Percentiles rank a stretch among this genome's conserved stretches.
Evolutionary conservation across 2,329 filamentous ascomycete genomes (phyloP).

Genomic region (Aspergillus pseudoviridinutans): DNA sequence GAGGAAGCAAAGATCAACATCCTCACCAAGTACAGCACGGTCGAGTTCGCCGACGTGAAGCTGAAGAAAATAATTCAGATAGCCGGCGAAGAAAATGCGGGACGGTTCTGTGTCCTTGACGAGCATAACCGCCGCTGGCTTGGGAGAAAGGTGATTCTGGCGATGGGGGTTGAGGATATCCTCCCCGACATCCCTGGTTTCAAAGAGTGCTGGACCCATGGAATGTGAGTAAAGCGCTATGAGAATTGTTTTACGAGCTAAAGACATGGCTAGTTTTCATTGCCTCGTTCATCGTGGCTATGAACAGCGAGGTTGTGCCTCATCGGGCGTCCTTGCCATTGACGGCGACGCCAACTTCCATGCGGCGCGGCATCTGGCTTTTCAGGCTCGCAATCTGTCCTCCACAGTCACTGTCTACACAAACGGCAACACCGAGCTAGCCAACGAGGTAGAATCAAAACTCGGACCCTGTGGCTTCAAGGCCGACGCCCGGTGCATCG

Average conservation of each 20-base stretch:
- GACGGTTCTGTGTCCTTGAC: conserved; percentile 29
- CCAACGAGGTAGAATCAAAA: not conserved
- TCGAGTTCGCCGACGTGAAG: not conserved
- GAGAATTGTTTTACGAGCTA: not conserved
- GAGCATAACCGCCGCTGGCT: conserved; percentile 39
- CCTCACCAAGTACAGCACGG: not conserved
- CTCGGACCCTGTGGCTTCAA: not conserved
- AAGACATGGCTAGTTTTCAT: conserved; percentile 43
- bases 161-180: conserved; percentile 51
- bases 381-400: conserved; percentile 44
- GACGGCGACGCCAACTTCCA: conserved; percentile 29
- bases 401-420: conserved; percentile 51
- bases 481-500: not conserved
- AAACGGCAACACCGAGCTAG: conserved; percentile 39
- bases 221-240: conserved; percentile 37
- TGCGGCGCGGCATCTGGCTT: conserved; percentile 39
- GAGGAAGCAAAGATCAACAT: not conserved
- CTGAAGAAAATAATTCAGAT: not conserved
- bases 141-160: conserved; percentile 54
- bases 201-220: conserved; percentile 50
- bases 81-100: not conserved
- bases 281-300: conserved; percentile 60
- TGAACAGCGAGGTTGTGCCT: conserved; percentile 49
- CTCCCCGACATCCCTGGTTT: conserved; percentile 51
- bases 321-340: conserved; percentile 47